Percentiles rank a stretch among this genome's conserved stretches.
These are phyloP conservation scores for Secale cereale DNA, from an alignment of 176 grass and related monocot species.

Conservation along the genomic window DNA sequence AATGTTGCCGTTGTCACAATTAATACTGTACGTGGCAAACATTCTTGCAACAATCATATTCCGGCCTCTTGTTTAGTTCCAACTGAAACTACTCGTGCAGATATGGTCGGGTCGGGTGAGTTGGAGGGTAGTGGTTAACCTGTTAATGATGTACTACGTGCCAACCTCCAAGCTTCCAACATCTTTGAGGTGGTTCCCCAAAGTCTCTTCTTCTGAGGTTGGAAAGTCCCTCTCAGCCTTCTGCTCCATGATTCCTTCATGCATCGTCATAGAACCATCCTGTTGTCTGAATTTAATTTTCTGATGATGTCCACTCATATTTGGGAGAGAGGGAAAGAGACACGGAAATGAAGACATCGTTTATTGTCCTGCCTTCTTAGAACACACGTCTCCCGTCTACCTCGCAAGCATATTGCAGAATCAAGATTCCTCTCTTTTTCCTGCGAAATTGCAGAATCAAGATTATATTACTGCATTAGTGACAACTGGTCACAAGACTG, in stretches of 20 bases:
- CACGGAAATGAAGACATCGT: neutral
- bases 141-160: slow-evolving; percentile 16
- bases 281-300: neutral
- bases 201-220: slow-evolving; percentile 38
- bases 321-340: neutral
- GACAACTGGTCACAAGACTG: neutral
- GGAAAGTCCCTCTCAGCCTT: slow-evolving; percentile 67
- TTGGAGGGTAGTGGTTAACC: slow-evolving; percentile 40
- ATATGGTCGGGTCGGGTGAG: slow-evolving; percentile 31
- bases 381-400: neutral
- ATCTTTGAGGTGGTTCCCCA: slow-evolving; percentile 5
- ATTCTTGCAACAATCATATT: neutral
- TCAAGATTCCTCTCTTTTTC: too few species aligned
- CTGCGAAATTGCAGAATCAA: too few species aligned
- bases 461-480: too few species aligned
- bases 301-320: neutral
- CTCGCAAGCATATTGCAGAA: neutral
- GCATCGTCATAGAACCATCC: slow-evolving; percentile 19
- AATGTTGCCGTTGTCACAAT: neutral
- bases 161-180: slow-evolving; percentile 22
- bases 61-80: neutral
- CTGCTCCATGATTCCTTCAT: slow-evolving; percentile 41
- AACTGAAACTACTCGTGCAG: neutral
- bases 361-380: neutral
- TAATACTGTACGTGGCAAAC: neutral